These are phyloP conservation scores for Dendrobium chrysotoxum DNA, from an alignment of 106 monocot species.

Conservation along the genomic window DNA sequence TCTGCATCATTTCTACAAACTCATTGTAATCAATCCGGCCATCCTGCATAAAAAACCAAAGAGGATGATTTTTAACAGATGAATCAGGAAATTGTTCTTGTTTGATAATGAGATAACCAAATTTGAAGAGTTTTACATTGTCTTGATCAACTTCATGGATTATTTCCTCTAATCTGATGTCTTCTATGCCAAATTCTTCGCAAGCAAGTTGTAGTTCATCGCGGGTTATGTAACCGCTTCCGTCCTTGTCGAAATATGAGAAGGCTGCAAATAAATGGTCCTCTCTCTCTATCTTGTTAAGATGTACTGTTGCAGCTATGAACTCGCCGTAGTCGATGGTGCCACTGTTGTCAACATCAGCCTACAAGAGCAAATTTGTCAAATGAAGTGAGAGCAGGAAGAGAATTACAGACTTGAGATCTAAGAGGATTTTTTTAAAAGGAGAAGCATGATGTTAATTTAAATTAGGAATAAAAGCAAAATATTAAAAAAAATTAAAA, in stretches of 20 bases:
- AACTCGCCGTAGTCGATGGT: constrained; percentile 97
- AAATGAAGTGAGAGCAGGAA: not conserved
- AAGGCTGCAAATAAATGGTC: constrained; percentile 84
- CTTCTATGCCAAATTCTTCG: constrained; percentile 83
- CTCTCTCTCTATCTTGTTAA: constrained; percentile 78
- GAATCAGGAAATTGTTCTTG: not conserved
- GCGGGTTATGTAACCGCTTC: constrained; percentile 84
- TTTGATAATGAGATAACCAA: not conserved
- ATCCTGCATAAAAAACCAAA: constrained; percentile 33
- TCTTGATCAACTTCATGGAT: constrained; percentile 89
- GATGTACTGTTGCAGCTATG: constrained; percentile 83
- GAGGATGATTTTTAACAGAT: not conserved
- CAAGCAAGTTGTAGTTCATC: constrained; percentile 92
- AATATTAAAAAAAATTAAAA: too few relatives aligned
- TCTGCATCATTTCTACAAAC: constrained; percentile 56
- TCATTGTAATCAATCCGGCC: constrained; percentile 52
- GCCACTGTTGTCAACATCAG: constrained; percentile 94
- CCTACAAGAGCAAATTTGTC: constrained; percentile 30
- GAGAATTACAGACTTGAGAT: too few relatives aligned
- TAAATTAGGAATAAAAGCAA: too few relatives aligned
- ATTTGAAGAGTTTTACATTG: constrained; percentile 39
- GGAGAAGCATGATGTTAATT: too few relatives aligned
- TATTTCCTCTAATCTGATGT: constrained; percentile 68
- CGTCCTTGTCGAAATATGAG: constrained; percentile 90
- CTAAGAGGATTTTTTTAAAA: too few relatives aligned